Percentiles rank a stretch among this genome's conserved stretches.
Conservation (phyloP, 2,329 filamentous ascomycete species). For the Aspergillus caelatus region DNA sequence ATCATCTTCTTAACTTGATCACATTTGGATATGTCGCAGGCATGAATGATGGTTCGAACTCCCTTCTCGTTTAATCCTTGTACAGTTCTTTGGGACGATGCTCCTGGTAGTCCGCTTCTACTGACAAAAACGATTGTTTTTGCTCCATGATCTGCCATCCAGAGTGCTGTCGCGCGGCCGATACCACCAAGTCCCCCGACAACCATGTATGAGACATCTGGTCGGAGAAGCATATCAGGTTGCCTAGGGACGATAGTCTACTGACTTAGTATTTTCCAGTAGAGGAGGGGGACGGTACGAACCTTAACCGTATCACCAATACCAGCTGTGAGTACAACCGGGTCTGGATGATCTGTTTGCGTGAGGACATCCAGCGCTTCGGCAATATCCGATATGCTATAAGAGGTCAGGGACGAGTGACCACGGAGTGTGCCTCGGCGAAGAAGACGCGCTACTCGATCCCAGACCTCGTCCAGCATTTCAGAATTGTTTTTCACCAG, state of each 20-base stretch:
- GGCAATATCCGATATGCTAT: conserved; percentile 13
- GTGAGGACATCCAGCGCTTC: conserved; percentile 15
- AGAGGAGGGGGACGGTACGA: not conserved
- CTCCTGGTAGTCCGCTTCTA: conserved; percentile 37
- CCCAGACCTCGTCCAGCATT: conserved; percentile 14
- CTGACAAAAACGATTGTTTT: conserved; percentile 57
- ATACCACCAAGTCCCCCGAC: conserved; percentile 34
- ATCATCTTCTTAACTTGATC: conserved; percentile 31
- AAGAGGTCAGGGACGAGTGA: conserved; percentile 4
- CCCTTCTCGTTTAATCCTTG: conserved; percentile 23
- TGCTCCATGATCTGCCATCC: conserved; percentile 55
- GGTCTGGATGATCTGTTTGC: conserved; percentile 5
- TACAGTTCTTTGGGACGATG: conserved; percentile 21
- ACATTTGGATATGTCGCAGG: conserved; percentile 36
- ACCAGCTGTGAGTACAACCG: conserved; percentile 10
- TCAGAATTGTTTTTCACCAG: conserved; percentile 12
- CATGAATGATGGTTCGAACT: conserved; percentile 22
- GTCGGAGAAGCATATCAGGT: not conserved
- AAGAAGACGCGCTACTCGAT: conserved; percentile 18
- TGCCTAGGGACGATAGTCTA: not conserved
- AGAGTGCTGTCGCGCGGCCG: conserved; percentile 31
- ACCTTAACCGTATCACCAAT: not conserved
- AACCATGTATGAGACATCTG: conserved; percentile 29
- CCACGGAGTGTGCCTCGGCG: conserved; percentile 15
- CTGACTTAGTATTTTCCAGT: not conserved